These are phyloP conservation scores for Cenchrus fungigraminus DNA, from an alignment of 176 grass and related monocot genomes.

Conservation along the genomic window DNA sequence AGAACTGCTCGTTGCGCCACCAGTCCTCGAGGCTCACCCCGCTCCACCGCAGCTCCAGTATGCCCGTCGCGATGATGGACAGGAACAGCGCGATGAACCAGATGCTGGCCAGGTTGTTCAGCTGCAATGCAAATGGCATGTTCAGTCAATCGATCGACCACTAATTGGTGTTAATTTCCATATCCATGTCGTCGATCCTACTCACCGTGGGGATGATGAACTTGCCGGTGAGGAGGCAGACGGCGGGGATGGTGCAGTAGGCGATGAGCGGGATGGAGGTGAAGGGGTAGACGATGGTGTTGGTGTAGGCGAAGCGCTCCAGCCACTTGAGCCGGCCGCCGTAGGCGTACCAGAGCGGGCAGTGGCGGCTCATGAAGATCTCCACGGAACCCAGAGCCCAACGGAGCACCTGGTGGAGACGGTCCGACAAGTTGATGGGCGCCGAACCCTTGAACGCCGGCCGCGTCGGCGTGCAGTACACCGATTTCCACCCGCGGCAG, in stretches of 20 bases:
- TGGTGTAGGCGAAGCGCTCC: conserved; percentile 90
- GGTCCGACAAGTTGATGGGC: conserved; percentile 77
- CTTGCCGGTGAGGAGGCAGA: conserved; percentile 92
- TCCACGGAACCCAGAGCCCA: conserved; percentile 85
- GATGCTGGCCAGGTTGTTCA: conserved; percentile 87
- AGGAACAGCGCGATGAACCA: conserved; percentile 94
- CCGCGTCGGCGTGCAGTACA: conserved; percentile 72
- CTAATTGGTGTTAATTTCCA: no score
- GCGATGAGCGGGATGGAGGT: conserved; percentile 87
- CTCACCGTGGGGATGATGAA: conserved; percentile 94
- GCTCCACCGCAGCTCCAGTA: conserved; percentile 89
- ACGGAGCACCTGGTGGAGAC: conserved; percentile 87
- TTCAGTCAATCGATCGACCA: not conserved
- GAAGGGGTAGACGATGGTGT: conserved; percentile 98
- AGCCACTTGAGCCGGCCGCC: conserved; percentile 90
- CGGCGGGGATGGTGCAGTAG: conserved; percentile 89
- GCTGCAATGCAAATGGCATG: conserved; percentile 23
- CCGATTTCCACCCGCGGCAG: conserved; percentile 89
- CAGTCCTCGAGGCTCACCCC: conserved; percentile 93
- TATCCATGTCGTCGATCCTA: not conserved
- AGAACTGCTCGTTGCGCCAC: conserved; percentile 96
- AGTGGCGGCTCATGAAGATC: conserved; percentile 96
- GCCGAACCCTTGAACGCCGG: conserved; percentile 91
- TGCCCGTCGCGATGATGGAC: conserved; percentile 81
- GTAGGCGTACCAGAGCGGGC: conserved; percentile 97